Evolutionary conservation across 192 early-diverging fungal species (phyloP), one percentile per base, ranked within the genome.

Genomic region (Umbelopsis vinacea): DNA sequence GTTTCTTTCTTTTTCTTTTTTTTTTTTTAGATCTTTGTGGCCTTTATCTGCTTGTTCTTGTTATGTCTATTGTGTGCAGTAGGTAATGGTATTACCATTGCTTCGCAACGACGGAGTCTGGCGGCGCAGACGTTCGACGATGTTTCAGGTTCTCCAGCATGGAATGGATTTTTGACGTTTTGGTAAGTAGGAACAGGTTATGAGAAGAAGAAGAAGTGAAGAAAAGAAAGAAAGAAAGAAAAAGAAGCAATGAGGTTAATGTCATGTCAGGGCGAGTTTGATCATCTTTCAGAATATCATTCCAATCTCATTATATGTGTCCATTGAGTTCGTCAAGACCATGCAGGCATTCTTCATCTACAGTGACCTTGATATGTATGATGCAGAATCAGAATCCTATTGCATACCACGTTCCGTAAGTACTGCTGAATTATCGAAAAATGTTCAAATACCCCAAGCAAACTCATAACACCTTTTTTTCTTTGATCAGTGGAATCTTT

Each of bases 211-310:
- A n/a, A n/a, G n/a, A n/a, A n/a, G n/a, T n/a, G n/a, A n/a, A n/a
- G n/a, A n/a, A n/a, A n/a, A n/a, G n/a, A n/a, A n/a, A n/a, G n/a
- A n/a, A n/a, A n/a, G n/a, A n/a, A n/a, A n/a, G n/a, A n/a, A n/a
- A n/a, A n/a, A n/a, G n/a, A n/a, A n/a, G n/a, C n/a, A n/a, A n/a
- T n/a, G n/a, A n/a, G n/a, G n/a, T n/a, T n/a, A n/a, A n/a, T n/a
- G n/a, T 83, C 81, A 53, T 82, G 83, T 71, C 74, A 87, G 83
- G 90, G 88, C 88, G 66, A 86, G 88, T 66, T 82, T 98, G 86
- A 97, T 98, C 72, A 92, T 96, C 68, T 94, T 97, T 71, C 96
- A 97, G 76, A 94, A 96, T 76, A 91, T 98, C 70, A 97, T 99
- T 53, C 97, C 97, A 2, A 98, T 99, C 53, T 94, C 96, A 0